Percentiles rank a stretch among this genome's conserved stretches.
These are phyloP conservation scores for Eimeria tenella DNA, from an alignment of 169 alveolate genomes.

Conservation along the genomic window DNA sequence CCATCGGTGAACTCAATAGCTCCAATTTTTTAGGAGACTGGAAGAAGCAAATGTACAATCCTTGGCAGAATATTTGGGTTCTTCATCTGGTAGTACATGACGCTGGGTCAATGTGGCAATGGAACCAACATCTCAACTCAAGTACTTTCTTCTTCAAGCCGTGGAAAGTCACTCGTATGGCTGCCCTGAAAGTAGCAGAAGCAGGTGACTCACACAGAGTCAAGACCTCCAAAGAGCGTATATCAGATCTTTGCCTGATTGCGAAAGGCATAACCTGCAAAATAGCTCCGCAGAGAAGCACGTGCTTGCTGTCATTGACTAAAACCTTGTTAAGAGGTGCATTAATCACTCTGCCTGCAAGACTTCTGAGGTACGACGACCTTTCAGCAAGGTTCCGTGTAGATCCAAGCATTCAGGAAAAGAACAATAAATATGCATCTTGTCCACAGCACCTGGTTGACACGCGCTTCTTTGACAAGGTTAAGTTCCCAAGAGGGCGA, in stretches of 20 bases:
- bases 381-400: constrained; percentile 38
- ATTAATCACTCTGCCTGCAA: neutral
- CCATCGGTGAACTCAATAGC: constrained; percentile 15
- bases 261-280: too few species aligned
- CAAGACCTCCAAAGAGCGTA: neutral
- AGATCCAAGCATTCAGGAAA: constrained; percentile 27
- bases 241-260: too few species aligned
- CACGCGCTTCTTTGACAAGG: constrained; percentile 17
- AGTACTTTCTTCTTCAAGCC: constrained; percentile 61
- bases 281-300: too few species aligned
- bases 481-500: constrained; percentile 33
- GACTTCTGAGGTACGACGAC: constrained; percentile 49
- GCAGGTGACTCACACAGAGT: constrained; percentile 27
- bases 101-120: constrained; percentile 59
- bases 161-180: constrained; percentile 70
- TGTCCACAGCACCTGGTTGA: constrained; percentile 51
- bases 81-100: constrained; percentile 5
- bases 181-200: constrained; percentile 8
- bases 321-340: too few species aligned
- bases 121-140: constrained; percentile 58
- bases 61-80: constrained; percentile 61
- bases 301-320: too few species aligned
- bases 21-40: constrained; percentile 9
- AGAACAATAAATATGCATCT: neutral
- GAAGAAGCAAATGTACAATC: constrained; percentile 56